Percentiles rank a stretch among this genome's conserved stretches.
These are phyloP conservation scores for Cucurbita ficifolia DNA, from an alignment of 306 rosid genomes.

Conservation along the genomic window DNA sequence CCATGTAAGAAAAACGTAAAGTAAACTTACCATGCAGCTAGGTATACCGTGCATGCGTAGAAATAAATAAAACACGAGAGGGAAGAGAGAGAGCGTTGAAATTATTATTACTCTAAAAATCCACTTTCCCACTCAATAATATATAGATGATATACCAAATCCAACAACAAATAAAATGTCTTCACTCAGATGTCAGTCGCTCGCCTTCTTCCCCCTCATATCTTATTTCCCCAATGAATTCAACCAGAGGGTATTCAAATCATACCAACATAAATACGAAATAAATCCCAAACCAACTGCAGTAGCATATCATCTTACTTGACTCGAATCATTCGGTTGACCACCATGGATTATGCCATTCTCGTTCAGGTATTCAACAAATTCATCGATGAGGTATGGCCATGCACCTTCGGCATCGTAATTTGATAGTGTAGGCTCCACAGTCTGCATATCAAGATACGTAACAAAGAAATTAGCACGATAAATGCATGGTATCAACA, in stretches of 20 bases:
- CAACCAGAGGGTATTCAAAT: slow-evolving; percentile 12
- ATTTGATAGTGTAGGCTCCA: slow-evolving; percentile 50
- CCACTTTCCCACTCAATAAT: not conserved
- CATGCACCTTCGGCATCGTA: slow-evolving; percentile 97
- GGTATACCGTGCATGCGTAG: not conserved
- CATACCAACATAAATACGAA: not conserved
- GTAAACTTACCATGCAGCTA: not conserved
- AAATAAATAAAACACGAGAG: not conserved
- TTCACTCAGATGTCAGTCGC: not conserved
- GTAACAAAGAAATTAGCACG: not conserved
- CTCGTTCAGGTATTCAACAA: slow-evolving; percentile 78
- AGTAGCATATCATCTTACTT: slow-evolving; percentile 21
- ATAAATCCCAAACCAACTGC: not conserved
- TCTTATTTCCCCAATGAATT: slow-evolving; percentile 10
- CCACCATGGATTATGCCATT: slow-evolving; percentile 44
- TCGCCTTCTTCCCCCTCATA: not conserved
- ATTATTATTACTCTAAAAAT: not conserved
- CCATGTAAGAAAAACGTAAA: not conserved
- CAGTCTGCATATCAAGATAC: slow-evolving; percentile 35
- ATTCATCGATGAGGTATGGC: slow-evolving; percentile 95
- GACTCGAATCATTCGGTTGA: slow-evolving; percentile 25
- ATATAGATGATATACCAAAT: slow-evolving; percentile 8
- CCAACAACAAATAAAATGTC: not conserved
- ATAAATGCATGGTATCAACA: not conserved
- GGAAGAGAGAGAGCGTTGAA: not conserved